phyloP scores from a whole-genome alignment of 2,329 filamentous ascomycete species.

The Talaromyces sp. region DNA sequence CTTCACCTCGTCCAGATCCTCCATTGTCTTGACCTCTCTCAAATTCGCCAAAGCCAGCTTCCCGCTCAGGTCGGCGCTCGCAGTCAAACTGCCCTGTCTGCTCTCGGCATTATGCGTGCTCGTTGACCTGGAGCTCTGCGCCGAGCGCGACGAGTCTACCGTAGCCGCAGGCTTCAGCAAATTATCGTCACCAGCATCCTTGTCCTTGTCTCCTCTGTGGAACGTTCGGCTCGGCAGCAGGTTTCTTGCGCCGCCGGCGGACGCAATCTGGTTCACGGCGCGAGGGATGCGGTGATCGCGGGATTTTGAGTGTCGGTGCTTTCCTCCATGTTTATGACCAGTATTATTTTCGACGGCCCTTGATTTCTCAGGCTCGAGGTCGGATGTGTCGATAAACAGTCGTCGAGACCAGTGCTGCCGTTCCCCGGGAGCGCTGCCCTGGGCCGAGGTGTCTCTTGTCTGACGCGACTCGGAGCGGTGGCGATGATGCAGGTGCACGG shows the following conservation, averaged over 20 bases:
- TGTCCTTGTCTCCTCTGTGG: constrained; percentile 23
- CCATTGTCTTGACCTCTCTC: constrained; percentile 27
- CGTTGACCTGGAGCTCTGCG: constrained; percentile 30
- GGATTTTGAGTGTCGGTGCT: constrained; percentile 26
- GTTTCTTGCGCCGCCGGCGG: constrained; percentile 25
- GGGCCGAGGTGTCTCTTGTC: background rate
- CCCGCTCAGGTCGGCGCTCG: constrained; percentile 19
- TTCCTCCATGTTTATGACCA: constrained; percentile 10
- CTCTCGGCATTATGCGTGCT: constrained; percentile 17
- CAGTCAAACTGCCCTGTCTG: constrained; percentile 25
- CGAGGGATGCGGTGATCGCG: constrained; percentile 25
- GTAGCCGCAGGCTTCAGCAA: constrained; percentile 24
- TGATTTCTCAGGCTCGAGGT: constrained; percentile 11
- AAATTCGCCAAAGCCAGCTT: constrained; percentile 22
- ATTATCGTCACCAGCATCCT: constrained; percentile 22
- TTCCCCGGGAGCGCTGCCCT: constrained; percentile 10
- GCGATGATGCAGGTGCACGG: constrained; percentile 9
- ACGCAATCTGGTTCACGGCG: constrained; percentile 28
- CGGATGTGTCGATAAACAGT: constrained; percentile 17
- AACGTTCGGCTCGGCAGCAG: constrained; percentile 27
- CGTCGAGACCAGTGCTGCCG: constrained; percentile 15
- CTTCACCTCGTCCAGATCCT: constrained; percentile 30
- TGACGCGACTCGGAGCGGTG: constrained; percentile 10
- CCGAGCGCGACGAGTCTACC: constrained; percentile 25
- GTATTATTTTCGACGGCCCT: background rate